Base-by-base conservation (phyloP, 2,329 filamentous ascomycete species). In the Ascochyta fabae region DNA sequence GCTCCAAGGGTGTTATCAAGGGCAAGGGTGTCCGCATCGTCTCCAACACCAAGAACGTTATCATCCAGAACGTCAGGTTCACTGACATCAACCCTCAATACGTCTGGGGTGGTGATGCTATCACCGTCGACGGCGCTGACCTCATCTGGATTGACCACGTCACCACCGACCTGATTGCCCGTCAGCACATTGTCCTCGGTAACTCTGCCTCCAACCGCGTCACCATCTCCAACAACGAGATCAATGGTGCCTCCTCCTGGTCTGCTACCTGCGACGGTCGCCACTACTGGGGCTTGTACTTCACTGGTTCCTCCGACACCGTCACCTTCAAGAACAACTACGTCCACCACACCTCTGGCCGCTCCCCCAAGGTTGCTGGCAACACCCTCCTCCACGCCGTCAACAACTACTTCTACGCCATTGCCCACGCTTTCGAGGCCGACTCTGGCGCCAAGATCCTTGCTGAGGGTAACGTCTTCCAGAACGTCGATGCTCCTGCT, bases 251-350 rank as follows among this genome's bases (percentile, higher is more conserved):
- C 23, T 80, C 80, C 31, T 69, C 74, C 16, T 87, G 79, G 76
- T 86, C 83, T 10, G 80, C 85, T 4, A 83, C 80, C 42, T 87
- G 85, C 72, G 77, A 87, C 66, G 78, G 77, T 36, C 79, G 84
- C 71, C 83, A 86, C 74, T 76, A 87, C 80, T 87, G 85, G 83
- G 79, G 74, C 27, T 71, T 86, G 60, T 85, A 84, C 76, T 78
- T 87, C 44, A 80, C 78, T 36, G 85, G 85, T n/a, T 76, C 78
- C 53, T 78, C 73, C 68, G 85, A 87, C 67, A 65, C 81, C 57
- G 77, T 86, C 65, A 87, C 85, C 59, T 66, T 87, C 68, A 83
- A 85, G 77, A 78, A 79, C 61, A 87, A 87, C 79, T 86, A 86
- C 76, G 77, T 87, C 67, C 82, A 86, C 78, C 78, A 84, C 72